Evolutionary conservation across 2,329 filamentous ascomycete species (phyloP), one percentile per base, ranked within the genome.

Genomic region (Fusarium torreyae): DNA sequence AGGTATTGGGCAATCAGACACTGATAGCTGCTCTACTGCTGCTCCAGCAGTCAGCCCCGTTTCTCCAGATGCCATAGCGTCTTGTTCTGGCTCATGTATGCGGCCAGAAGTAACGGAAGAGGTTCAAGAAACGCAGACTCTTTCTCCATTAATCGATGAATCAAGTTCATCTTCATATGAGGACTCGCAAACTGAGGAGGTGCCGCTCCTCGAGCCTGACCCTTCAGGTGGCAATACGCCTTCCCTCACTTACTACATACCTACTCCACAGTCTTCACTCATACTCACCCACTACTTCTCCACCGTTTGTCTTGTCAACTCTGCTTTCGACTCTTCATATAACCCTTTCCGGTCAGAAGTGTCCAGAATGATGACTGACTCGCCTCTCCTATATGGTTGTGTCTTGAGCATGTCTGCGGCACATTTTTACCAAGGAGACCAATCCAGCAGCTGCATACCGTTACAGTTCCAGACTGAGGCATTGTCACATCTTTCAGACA

Each of bases 331-430:
- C 26, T 70, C 62, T 0, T 24, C 17, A 1, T 38, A 57, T 3
- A 70, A 70, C 17, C 66, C 66, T 0, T 70, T 69, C 24, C 31
- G 66, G 15, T 70, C 66, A n/a, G 51, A 70, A n/a, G 54, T 70
- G 9, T 43, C 51, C 6, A 54, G 33, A 13, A 52, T 70, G 57
- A 69, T 70, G 14, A 24, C 51, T 0, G 20, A 51, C 8, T 70
- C 66, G 2, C 48, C 62, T 2, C 7, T 70, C 1, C 31, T 70
- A 2, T 59, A 59, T 18, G 28, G 62, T 5, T 66, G 62, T 1
- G 48, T 70, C 3, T 10, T 70, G 18, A 70, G 68, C 28, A 70
- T 70, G 62, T 70, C 66, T 2, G 66, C 66, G 7, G 68, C 68
- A 9, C 66, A 70, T 20, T 39, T 70, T 0, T 70, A 69, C 26